A percentile compares a stretch with the other conserved stretches of the same genome.
Evolutionary conservation across 139 green algal species (phyloP).

Genomic region (Eudorina sp.): DNA sequence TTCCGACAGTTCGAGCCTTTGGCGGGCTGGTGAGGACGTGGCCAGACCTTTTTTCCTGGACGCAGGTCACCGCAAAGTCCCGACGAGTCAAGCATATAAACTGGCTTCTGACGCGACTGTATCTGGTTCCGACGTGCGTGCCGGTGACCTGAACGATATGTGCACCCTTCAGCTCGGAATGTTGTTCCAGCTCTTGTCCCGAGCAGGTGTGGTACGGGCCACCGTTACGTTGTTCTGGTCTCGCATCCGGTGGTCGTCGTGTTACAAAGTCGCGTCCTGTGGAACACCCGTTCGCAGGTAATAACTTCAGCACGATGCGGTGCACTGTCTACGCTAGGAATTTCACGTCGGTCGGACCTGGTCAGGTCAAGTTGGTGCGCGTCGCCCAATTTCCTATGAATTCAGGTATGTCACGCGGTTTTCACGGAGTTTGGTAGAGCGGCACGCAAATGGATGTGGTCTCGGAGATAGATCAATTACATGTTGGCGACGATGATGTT

Average conservation of each 20-base stretch:
- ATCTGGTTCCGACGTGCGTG: neutral
- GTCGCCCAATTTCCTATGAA: slow-evolving; percentile 20
- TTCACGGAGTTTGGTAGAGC: too few species aligned
- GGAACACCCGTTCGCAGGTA: neutral
- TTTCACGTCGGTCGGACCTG: slow-evolving; percentile 16
- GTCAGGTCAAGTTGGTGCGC: slow-evolving; percentile 24
- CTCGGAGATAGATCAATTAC: neutral
- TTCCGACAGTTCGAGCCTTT: too few species aligned
- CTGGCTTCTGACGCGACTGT: neutral
- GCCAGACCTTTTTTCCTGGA: neutral
- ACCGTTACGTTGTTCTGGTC: too few species aligned
- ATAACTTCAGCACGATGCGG: slow-evolving; percentile 26
- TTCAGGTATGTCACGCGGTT: too few species aligned
- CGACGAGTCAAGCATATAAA: neutral
- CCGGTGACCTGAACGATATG: slow-evolving; percentile 28
- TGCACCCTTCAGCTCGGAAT: slow-evolving; percentile 41
- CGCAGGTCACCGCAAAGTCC: neutral
- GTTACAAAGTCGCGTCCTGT: too few species aligned
- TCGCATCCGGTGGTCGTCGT: too few species aligned
- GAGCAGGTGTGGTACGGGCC: slow-evolving; percentile 29
- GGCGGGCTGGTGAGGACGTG: neutral
- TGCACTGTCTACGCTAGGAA: slow-evolving; percentile 37
- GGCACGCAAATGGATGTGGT: neutral
- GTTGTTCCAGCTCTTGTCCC: slow-evolving; percentile 36
- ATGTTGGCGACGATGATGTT: neutral